phyloP scores from a whole-genome alignment of 2,329 filamentous ascomycete species.

The Orbilia blumenaviensis region DNA sequence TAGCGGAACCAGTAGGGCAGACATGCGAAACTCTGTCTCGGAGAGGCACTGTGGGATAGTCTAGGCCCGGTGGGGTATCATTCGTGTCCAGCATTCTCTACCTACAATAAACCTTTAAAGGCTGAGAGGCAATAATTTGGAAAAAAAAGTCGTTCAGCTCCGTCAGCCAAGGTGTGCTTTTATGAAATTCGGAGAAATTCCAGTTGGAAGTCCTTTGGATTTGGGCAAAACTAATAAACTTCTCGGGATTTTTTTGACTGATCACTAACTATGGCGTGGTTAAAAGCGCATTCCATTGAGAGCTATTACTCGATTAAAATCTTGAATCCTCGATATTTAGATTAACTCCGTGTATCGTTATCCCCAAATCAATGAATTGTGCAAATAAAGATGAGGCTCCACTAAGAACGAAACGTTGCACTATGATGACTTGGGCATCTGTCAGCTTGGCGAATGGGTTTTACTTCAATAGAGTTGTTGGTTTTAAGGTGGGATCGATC shows the following conservation, averaged over 20 bases:
- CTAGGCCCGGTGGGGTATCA: slow-evolving; percentile 14
- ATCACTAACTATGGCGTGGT: neutral
- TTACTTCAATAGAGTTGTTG: neutral
- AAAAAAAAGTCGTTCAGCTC: neutral
- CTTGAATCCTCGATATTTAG: neutral
- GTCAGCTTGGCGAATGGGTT: slow-evolving; percentile 10
- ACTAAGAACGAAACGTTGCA: slow-evolving; percentile 12
- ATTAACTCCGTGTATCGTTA: slow-evolving; percentile 16
- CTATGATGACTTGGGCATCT: neutral
- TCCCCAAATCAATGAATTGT: neutral
- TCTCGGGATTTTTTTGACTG: neutral
- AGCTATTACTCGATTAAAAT: too few relatives aligned
- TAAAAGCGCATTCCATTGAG: neutral
- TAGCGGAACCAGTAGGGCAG: neutral
- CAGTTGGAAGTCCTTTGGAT: neutral
- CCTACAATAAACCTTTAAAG: neutral
- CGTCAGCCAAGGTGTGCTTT: neutral
- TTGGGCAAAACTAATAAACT: neutral
- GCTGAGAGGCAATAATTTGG: neutral
- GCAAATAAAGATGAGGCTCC: slow-evolving; percentile 21
- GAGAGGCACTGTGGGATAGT: neutral
- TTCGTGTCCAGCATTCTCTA: too few relatives aligned
- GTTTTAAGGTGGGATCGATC: neutral
- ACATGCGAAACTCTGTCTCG: neutral
- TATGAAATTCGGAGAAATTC: neutral